phyloP scores from a whole-genome alignment of 208 protist species.

The Leishmania turanica region DNA sequence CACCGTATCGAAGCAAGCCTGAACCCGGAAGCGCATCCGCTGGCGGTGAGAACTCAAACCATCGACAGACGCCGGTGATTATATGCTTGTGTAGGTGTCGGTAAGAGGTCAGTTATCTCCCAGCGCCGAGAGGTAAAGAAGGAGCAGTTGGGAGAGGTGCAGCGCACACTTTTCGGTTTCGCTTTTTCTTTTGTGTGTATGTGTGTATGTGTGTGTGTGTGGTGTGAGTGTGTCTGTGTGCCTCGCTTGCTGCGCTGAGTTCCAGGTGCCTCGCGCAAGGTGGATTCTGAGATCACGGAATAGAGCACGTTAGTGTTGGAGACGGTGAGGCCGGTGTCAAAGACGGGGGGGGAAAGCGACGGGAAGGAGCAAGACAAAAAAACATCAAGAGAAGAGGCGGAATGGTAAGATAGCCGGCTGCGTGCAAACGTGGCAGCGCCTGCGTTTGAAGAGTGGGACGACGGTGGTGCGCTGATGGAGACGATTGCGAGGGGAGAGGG shows the following conservation, averaged over 20 bases:
- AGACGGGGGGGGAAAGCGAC: neutral
- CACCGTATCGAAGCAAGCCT: constrained; percentile 24
- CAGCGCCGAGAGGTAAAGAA: neutral
- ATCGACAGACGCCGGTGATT: too few relatives aligned
- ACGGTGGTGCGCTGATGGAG: neutral
- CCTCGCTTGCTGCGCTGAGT: neutral
- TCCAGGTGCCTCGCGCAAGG: neutral
- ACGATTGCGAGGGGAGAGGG: neutral
- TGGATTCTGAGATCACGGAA: neutral
- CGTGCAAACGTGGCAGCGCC: neutral
- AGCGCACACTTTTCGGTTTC: neutral
- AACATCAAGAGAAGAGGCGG: neutral
- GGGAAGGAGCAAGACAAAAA: neutral
- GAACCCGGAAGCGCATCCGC: constrained; percentile 23
- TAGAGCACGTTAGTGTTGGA: neutral
- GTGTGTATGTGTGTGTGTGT: neutral
- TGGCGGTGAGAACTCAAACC: neutral
- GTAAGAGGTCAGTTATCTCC: neutral
- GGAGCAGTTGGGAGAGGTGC: neutral
- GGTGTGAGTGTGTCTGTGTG: neutral
- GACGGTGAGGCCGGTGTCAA: neutral
- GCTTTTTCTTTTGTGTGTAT: neutral
- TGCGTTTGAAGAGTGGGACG: neutral
- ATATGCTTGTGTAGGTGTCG: neutral
- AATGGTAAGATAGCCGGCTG: neutral